Evolutionary conservation across 257 asterid species (phyloP), one percentile per base, ranked within the genome.

Genomic region (Solanum commersonii): DNA sequence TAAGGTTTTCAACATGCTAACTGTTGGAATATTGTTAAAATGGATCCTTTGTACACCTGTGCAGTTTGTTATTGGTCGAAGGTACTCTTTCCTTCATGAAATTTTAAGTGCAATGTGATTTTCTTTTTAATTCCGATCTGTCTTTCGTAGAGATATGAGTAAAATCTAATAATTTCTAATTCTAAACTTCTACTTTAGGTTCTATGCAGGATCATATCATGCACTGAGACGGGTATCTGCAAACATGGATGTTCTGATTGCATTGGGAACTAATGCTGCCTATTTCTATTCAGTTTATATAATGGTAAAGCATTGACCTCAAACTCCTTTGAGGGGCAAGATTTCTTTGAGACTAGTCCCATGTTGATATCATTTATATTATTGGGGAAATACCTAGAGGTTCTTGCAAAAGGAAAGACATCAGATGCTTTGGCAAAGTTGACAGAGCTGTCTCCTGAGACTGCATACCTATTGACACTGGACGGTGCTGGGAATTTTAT

Each of bases 181-280:
- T 4, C 10, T 82, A 49, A 82, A 29, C 70, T 82, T 89, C 91
- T 84, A 87, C 78, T 72, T 81, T 95, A 97, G 99, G 96, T 97
- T 97, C 91, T 97, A 97, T 93, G 94, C 92, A 40, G 99, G 99
- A 91, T 94, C 99, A 74, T 97, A 97, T 92, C 93, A 95, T 92
- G 98, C 99, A 63, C 93, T 97, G 88, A 93, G 88, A 88, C 93
- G 98, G 88, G 93, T 91, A 91, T 95, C 99, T 87, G 94, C 99
- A 87, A 97, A 97, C 92, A 97, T 97, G 99, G 99, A 97, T 90
- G 99, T 96, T 92, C 93, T 96, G 90, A 98, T 96, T 92, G 98
- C 98, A 46, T 92, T 96, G 95, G 99, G 99, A 89, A 96, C 98
- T 52, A 96, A 96, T 88, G 98, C 99, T 87, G 98, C 99, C 77